Conservation (phyloP, 73 alveolate genomes). For the Tetrahymena thermophila region DNA sequence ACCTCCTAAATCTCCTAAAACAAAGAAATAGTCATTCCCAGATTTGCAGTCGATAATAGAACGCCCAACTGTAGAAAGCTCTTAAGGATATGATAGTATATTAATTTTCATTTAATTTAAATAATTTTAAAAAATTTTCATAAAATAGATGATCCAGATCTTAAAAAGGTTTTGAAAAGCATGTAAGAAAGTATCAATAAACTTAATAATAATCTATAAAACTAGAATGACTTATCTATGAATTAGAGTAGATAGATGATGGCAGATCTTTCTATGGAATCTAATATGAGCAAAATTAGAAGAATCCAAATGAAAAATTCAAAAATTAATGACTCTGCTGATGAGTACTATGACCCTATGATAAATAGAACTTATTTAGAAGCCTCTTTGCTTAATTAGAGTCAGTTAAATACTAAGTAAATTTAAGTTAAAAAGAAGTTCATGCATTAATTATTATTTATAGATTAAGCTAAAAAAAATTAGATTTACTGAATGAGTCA, state of each 20-base stretch:
- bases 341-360: background rate
- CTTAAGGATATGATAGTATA: background rate
- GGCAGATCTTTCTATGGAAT: background rate
- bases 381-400: background rate
- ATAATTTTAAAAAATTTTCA: no score
- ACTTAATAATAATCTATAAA: background rate
- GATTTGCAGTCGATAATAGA: background rate
- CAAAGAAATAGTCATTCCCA: background rate
- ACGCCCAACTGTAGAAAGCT: background rate
- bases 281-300: background rate
- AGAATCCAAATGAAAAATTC: background rate
- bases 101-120: no score
- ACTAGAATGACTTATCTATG: background rate
- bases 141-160: background rate
- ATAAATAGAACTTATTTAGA: background rate
- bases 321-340: background rate
- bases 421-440: background rate
- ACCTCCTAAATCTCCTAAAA: background rate
- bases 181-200: background rate
- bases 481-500: background rate
- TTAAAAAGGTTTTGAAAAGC: background rate
- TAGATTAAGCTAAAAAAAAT: background rate
- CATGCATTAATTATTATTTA: background rate
- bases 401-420: background rate
- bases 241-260: background rate